Evolutionary conservation across 1,284 basidiomycete genomes (phyloP).

Genomic region (Mycena citricolor): DNA sequence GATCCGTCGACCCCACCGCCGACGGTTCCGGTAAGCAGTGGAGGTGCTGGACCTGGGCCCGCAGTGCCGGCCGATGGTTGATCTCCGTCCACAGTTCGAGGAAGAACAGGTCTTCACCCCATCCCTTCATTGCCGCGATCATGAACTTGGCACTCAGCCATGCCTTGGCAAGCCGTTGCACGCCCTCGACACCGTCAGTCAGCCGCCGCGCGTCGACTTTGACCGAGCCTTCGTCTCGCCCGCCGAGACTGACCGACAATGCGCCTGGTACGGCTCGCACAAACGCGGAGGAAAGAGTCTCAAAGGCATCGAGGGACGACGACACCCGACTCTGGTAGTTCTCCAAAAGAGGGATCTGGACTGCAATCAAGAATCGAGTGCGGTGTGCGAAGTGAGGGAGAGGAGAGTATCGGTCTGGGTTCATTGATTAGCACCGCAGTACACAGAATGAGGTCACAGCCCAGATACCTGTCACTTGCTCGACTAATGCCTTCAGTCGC

Average conservation of each 20-base stretch:
- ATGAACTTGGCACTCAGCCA: constrained; percentile 77
- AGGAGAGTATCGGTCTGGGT: constrained; percentile 82
- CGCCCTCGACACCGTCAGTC: constrained; percentile 78
- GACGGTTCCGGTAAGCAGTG: constrained; percentile 50
- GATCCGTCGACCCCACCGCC: constrained; percentile 36
- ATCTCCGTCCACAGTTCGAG: constrained; percentile 85
- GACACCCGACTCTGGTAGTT: constrained; percentile 78
- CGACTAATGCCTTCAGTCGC: constrained; percentile 78
- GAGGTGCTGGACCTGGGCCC: constrained; percentile 48
- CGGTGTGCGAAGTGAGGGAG: constrained; percentile 79
- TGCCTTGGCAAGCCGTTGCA: constrained; percentile 81
- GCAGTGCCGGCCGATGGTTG: constrained; percentile 53
- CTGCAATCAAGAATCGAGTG: constrained; percentile 77
- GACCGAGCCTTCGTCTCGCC: constrained; percentile 45
- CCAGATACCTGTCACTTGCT: constrained; percentile 79
- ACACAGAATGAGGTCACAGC: not conserved
- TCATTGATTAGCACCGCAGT: constrained; percentile 3
- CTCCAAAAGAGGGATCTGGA: constrained; percentile 85
- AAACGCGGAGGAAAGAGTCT: constrained; percentile 84
- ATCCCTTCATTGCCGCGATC: constrained; percentile 62
- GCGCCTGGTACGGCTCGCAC: constrained; percentile 91
- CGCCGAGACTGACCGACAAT: constrained; percentile 50
- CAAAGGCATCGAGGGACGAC: constrained; percentile 89
- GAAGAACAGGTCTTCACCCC: constrained; percentile 91
- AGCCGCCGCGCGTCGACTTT: constrained; percentile 59